phyloP scores from a whole-genome alignment of 768 basidiomycete species.

The Macrolepiota albuminosa region DNA sequence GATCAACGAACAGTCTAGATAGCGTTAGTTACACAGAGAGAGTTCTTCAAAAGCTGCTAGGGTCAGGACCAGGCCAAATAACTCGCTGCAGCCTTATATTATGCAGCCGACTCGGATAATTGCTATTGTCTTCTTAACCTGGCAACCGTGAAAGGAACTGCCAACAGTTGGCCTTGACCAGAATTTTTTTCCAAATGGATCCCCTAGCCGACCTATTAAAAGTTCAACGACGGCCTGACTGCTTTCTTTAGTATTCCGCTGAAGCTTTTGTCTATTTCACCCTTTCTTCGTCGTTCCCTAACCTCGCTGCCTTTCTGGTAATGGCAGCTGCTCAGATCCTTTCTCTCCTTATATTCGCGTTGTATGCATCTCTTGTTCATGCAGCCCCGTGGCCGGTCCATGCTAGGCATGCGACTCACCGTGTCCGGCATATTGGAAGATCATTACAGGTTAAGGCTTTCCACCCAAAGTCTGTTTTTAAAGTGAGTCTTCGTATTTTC shows the following conservation, averaged over 20 bases:
- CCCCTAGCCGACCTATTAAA: not conserved
- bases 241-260: not conserved
- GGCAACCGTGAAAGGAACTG: slow-evolving; percentile 5
- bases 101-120: not conserved
- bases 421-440: slow-evolving; percentile 22
- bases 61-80: not conserved
- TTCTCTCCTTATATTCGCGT: slow-evolving; percentile 21
- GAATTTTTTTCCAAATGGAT: slow-evolving; percentile 1
- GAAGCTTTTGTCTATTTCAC: slow-evolving; percentile 1
- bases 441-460: slow-evolving; percentile 20
- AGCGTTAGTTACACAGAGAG: not conserved
- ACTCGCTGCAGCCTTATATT: not conserved
- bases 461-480: slow-evolving; percentile 21
- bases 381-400: slow-evolving; percentile 29
- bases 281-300: slow-evolving; percentile 7
- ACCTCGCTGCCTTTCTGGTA: slow-evolving; percentile 17
- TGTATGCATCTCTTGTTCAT: slow-evolving; percentile 17
- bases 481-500: slow-evolving; percentile 11
- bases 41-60: not conserved
- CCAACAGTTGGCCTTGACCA: not conserved
- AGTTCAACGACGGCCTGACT: not conserved
- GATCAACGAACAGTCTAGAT: not conserved
- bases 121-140: slow-evolving; percentile 1
- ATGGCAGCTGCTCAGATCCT: slow-evolving; percentile 25
- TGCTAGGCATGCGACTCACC: slow-evolving; percentile 26